These are phyloP conservation scores for Amaranthus tricolor DNA, from an alignment of 179 eudicot genomes.

Conservation along the genomic window DNA sequence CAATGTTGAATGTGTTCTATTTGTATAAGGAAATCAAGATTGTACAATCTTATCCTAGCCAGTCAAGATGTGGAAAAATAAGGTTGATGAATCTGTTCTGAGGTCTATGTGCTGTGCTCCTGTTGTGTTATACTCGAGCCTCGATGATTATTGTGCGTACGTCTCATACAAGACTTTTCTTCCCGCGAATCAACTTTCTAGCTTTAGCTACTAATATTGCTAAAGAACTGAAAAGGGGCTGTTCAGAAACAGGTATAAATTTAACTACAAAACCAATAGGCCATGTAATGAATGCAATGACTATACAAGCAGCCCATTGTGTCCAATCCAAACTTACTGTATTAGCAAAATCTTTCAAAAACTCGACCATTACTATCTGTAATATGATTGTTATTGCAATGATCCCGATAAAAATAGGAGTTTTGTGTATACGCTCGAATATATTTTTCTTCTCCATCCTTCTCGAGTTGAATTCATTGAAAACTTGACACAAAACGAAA, in stretches of 20 bases:
- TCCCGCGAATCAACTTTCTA: constrained; percentile 7
- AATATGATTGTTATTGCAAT: constrained; percentile 54
- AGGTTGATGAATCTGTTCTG: too few species aligned
- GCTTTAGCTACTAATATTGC: constrained; percentile 12
- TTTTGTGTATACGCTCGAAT: constrained; percentile 53
- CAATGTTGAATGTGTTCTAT: neutral
- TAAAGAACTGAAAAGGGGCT: constrained; percentile 38
- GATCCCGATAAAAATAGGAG: constrained; percentile 57
- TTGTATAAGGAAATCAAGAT: neutral
- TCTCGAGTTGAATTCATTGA: constrained; percentile 77
- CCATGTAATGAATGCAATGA: constrained; percentile 59
- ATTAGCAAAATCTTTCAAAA: constrained; percentile 60
- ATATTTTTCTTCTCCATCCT: constrained; percentile 63
- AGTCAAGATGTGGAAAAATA: neutral
- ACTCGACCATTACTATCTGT: constrained; percentile 77
- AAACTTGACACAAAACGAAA: constrained; percentile 77
- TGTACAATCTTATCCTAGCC: constrained; percentile 12
- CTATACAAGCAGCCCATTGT: constrained; percentile 61
- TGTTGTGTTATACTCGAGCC: too few species aligned
- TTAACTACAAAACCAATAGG: constrained; percentile 56
- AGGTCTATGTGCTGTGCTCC: too few species aligned
- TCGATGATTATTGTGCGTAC: neutral
- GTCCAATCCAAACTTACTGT: constrained; percentile 56
- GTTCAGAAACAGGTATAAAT: constrained; percentile 54
- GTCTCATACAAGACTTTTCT: neutral